These are phyloP conservation scores for Scutellaria galericulata DNA, from an alignment of 257 asterid genomes.

Conservation along the genomic window DNA sequence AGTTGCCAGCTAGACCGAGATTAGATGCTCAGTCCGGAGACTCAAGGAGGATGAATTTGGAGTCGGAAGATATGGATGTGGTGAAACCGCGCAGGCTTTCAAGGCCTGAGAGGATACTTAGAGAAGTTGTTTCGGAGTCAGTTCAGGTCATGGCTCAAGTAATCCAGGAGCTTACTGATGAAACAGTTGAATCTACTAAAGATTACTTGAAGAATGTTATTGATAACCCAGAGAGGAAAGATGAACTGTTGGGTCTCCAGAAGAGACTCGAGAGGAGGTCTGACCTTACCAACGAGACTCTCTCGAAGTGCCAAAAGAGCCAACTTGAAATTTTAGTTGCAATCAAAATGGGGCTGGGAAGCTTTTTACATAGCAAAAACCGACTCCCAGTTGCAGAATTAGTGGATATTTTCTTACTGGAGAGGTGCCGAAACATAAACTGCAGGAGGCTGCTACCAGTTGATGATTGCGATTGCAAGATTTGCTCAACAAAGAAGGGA, in stretches of 20 bases:
- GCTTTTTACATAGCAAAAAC: conserved; percentile 54
- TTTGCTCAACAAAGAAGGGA: conserved; percentile 78
- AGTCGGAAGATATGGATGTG: conserved; percentile 53
- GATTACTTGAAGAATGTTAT: conserved; percentile 64
- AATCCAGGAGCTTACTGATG: conserved; percentile 73
- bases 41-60: conserved; percentile 58
- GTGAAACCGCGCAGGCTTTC: conserved; percentile 51
- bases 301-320: conserved; percentile 70
- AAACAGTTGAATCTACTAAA: conserved; percentile 67
- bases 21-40: conserved; percentile 64
- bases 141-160: conserved; percentile 68
- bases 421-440: conserved; percentile 74
- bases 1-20: conserved; percentile 77
- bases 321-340: conserved; percentile 82
- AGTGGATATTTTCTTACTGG: conserved; percentile 74
- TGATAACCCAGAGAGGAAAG: conserved; percentile 58
- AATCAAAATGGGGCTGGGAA: conserved; percentile 66
- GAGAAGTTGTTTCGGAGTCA: conserved; percentile 73
- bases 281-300: conserved; percentile 73
- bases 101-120: conserved; percentile 71
- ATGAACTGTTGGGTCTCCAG: conserved; percentile 62
- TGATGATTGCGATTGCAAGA: conserved; percentile 86
- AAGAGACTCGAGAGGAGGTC: conserved; percentile 75
- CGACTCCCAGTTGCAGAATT: conserved; percentile 58
- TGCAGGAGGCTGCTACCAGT: conserved; percentile 79